Base-by-base conservation (phyloP, 345 rosid species). In the Pelargonium nanum region DNA sequence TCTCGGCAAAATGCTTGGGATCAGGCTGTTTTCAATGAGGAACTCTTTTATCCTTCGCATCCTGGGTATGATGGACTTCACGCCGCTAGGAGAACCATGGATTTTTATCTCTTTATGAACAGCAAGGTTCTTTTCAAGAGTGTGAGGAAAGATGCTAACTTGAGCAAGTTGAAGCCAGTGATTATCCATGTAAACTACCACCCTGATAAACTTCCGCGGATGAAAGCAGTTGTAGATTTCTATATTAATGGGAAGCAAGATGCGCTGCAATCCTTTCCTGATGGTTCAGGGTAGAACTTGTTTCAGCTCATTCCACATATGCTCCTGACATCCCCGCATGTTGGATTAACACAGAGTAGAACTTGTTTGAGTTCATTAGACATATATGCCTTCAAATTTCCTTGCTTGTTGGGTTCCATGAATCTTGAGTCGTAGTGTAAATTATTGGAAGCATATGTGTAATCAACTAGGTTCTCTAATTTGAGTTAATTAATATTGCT, bases 21-120 rank as follows among this genome's bases (percentile, higher is more conserved):
- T 58, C 81, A 80, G 62, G 79, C 77, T 2, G 84, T 74, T 55
- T 80, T 76, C 59, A 80, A 80, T 9, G 84, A 80, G 75, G 84
- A 80, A 52, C 73, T 80, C 56, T 76, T 69, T 58, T 74, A 22
- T 59, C 81, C 84, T 9, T 76, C 81, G 1, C 75, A 65, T 63
- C 75, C 76, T 19, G 75, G 79, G 16, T 77, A 80, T 55, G 81
- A 70, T 3, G 84, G 84, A 26, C 81, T 80, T 28, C 77, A 80
- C 59, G 81, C 79, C 32, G 61, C 81, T 21, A 69, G 56, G 67
- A 71, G 84, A 59, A 74, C 84, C 3, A 69, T 80, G 81, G 81
- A 80, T 61, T 71, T 65, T 28, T 80, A 66, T 55, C 60, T 66
- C 44, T 80, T 80, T 56, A 80, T 80, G 84, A 80, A 80, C 57